Conservation (phyloP, 2,329 filamentous ascomycete genomes). For the Endothia cerciana region DNA sequence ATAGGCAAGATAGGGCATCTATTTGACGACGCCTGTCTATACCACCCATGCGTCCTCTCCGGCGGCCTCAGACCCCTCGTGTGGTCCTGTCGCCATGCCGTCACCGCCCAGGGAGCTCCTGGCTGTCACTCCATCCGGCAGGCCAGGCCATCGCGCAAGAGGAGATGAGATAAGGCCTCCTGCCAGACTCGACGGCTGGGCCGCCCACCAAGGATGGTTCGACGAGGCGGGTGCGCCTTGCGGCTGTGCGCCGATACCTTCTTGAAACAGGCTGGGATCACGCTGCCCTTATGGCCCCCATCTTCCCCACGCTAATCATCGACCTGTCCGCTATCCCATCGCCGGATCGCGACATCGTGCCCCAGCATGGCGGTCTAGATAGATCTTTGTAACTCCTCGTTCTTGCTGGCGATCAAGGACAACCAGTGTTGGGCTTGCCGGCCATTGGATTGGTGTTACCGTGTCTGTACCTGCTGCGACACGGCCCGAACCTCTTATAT, state of each 20-base stretch:
- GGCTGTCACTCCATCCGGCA: neutral
- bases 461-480: neutral
- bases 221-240: neutral
- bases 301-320: neutral
- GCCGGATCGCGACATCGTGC: neutral
- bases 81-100: neutral
- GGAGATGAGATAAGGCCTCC: neutral
- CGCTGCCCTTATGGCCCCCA: neutral
- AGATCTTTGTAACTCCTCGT: no score
- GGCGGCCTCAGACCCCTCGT: neutral
- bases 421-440: conserved; percentile 1
- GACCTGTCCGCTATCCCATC: neutral
- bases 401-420: neutral
- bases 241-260: neutral
- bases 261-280: neutral
- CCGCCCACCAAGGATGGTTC: neutral
- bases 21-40: neutral
- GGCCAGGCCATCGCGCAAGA: neutral
- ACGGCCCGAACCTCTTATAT: neutral
- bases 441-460: neutral
- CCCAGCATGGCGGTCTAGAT: neutral
- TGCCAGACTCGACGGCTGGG: no score
- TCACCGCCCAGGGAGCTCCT: neutral
- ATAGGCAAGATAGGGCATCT: neutral
- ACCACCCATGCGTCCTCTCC: neutral